These are phyloP conservation scores for Phytophthora podocarpi DNA, from an alignment of 352 stramenopile genomes.

Conservation along the genomic window DNA sequence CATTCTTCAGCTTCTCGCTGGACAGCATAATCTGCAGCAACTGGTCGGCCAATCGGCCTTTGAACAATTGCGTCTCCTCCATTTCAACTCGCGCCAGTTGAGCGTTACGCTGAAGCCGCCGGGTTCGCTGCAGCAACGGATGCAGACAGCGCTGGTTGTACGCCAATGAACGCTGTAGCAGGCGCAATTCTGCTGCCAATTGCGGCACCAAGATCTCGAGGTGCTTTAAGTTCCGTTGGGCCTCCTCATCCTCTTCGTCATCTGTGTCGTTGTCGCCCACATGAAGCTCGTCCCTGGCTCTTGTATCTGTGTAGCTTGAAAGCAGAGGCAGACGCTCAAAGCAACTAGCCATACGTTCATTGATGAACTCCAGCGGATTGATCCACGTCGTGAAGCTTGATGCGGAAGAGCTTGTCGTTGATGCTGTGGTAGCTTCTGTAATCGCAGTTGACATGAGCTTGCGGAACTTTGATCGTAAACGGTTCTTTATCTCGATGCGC, in stretches of 20 bases:
- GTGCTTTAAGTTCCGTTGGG: constrained; percentile 52
- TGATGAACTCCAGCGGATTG: constrained; percentile 64
- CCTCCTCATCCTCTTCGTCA: constrained; percentile 56
- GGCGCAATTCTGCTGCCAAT: constrained; percentile 50
- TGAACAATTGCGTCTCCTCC: constrained; percentile 77
- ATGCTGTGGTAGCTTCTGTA: constrained; percentile 50
- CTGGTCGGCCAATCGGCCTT: constrained; percentile 75
- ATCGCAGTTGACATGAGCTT: constrained; percentile 50
- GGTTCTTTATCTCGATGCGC: constrained; percentile 43
- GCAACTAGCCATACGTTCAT: constrained; percentile 61
- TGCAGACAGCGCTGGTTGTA: constrained; percentile 50
- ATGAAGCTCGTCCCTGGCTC: constrained; percentile 23
- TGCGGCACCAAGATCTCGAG: constrained; percentile 72
- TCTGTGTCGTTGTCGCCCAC: constrained; percentile 36
- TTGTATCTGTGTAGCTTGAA: constrained; percentile 30
- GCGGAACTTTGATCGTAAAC: constrained; percentile 53
- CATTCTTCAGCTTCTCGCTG: constrained; percentile 73
- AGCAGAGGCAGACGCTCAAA: constrained; percentile 55
- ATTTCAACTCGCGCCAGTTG: constrained; percentile 72
- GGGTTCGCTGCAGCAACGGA: constrained; percentile 39
- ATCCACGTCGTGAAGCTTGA: constrained; percentile 37
- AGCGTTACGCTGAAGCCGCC: constrained; percentile 41
- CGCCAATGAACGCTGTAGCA: constrained; percentile 53
- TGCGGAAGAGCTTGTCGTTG: constrained; percentile 23
- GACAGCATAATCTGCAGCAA: constrained; percentile 75